Conservation (phyloP, 73 alveolate species). For the Paramecium tetraurelia region DNA sequence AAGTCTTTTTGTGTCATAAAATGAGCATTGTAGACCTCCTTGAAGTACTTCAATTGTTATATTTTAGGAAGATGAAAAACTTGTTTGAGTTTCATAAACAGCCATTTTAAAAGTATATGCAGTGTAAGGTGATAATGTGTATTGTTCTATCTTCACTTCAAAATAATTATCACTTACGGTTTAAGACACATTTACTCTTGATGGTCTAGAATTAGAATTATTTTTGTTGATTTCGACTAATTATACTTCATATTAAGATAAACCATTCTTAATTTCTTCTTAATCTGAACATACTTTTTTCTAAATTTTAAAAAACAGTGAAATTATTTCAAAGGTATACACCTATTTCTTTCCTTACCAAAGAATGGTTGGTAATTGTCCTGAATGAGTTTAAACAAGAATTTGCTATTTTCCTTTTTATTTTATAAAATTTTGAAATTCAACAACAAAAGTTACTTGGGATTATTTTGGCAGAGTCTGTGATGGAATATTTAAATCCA, state of each 20-base stretch:
- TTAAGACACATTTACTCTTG: neutral
- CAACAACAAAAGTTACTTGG: neutral
- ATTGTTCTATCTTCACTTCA: neutral
- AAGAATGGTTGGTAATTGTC: neutral
- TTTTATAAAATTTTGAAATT: neutral
- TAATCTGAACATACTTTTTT: neutral
- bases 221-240: neutral
- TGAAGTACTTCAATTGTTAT: neutral
- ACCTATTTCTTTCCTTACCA: neutral
- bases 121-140: neutral
- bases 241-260: neutral
- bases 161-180: neutral
- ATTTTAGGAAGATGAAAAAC: neutral
- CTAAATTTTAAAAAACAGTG: neutral
- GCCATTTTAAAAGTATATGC: neutral
- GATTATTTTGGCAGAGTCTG: neutral
- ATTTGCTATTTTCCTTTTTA: neutral
- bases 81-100: neutral
- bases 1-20: neutral
- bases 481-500: neutral
- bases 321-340: neutral
- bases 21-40: neutral
- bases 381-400: neutral
- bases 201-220: neutral
- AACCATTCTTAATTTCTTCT: neutral